Percentiles rank a stretch among this genome's conserved stretches.
Conservation (phyloP, 306 rosid genomes). For the Trichosanthes cucumerina region DNA sequence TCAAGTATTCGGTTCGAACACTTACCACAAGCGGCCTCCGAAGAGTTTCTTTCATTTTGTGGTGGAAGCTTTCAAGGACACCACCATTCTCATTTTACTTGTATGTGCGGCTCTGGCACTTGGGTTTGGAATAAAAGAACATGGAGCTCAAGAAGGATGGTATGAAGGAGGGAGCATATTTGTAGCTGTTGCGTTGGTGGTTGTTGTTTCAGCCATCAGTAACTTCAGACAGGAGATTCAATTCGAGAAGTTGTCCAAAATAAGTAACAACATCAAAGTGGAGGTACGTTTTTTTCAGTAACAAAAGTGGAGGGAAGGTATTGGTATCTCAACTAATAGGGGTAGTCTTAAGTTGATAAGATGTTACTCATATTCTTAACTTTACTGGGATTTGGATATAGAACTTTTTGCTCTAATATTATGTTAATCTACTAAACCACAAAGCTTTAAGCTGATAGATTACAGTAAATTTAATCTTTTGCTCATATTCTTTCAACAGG, state of each 20-base stretch:
- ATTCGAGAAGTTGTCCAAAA: slow-evolving; percentile 62
- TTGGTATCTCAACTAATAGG: too few relatives aligned
- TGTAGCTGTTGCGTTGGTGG: slow-evolving; percentile 57
- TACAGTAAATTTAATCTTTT: not conserved
- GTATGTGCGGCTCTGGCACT: slow-evolving; percentile 68
- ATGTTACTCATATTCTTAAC: not conserved
- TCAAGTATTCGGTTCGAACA: slow-evolving; percentile 48
- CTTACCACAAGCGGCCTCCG: slow-evolving; percentile 54
- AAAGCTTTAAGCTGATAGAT: not conserved
- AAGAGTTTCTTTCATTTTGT: slow-evolving; percentile 49
- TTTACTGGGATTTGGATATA: not conserved
- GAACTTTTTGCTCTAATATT: not conserved
- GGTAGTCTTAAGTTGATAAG: not conserved
- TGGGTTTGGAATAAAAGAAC: slow-evolving; percentile 71
- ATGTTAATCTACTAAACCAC: not conserved
- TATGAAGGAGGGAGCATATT: slow-evolving; percentile 83
- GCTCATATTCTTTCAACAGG: not conserved
- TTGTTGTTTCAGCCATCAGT: slow-evolving; percentile 60
- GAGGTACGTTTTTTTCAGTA: slow-evolving; percentile 8
- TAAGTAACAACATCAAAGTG: slow-evolving; percentile 54
- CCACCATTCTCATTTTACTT: slow-evolving; percentile 59
- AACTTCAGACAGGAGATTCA: slow-evolving; percentile 79
- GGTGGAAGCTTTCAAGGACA: slow-evolving; percentile 63
- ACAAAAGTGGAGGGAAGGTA: too few relatives aligned
- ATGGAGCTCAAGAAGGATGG: slow-evolving; percentile 73